These are phyloP conservation scores for Pharnaceum exiguum DNA, from an alignment of 148 eudicot species.

Conservation along the genomic window DNA sequence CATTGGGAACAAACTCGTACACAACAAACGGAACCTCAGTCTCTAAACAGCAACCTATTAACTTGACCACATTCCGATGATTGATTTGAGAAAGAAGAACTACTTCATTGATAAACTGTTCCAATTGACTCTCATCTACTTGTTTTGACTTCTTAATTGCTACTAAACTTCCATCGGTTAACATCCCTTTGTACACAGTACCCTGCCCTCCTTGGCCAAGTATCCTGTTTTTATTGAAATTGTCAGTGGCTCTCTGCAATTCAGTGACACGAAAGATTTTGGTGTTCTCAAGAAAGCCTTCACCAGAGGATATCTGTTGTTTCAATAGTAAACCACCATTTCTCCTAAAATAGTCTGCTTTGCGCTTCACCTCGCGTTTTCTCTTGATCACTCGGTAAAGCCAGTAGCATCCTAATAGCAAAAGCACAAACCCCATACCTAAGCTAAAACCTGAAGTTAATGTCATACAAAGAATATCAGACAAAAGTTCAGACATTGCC, in stretches of 20 bases:
- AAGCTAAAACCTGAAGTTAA: slow-evolving; percentile 4
- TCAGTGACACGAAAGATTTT: slow-evolving; percentile 8
- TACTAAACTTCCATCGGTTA: slow-evolving; percentile 25
- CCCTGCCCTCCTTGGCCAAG: slow-evolving; percentile 32
- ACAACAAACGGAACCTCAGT: slow-evolving; percentile 27
- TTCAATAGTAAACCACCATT: slow-evolving; percentile 29
- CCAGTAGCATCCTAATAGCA: slow-evolving; percentile 12
- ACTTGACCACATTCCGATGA: slow-evolving; percentile 26
- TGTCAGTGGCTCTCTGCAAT: slow-evolving; percentile 23
- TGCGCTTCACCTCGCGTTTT: slow-evolving; percentile 8
- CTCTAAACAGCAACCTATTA: slow-evolving; percentile 28
- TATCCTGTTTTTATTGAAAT: slow-evolving; percentile 22
- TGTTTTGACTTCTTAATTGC: slow-evolving; percentile 21
- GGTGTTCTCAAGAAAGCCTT: slow-evolving; percentile 11
- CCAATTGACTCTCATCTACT: slow-evolving; percentile 22
- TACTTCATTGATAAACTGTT: slow-evolving; percentile 26
- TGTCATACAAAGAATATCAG: too few species aligned
- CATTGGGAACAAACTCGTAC: slow-evolving; percentile 24
- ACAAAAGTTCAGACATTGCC: too few species aligned
- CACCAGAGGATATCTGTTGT: slow-evolving; percentile 21
- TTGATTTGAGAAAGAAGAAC: slow-evolving; percentile 26
- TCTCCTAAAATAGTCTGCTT: slow-evolving; percentile 17
- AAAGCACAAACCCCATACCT: slow-evolving; percentile 10
- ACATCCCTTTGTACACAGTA: slow-evolving; percentile 24
- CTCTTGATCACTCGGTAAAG: slow-evolving; percentile 8